These are phyloP conservation scores for Botryotinia calthae DNA, from an alignment of 2,329 filamentous ascomycete species.

Conservation along the genomic window DNA sequence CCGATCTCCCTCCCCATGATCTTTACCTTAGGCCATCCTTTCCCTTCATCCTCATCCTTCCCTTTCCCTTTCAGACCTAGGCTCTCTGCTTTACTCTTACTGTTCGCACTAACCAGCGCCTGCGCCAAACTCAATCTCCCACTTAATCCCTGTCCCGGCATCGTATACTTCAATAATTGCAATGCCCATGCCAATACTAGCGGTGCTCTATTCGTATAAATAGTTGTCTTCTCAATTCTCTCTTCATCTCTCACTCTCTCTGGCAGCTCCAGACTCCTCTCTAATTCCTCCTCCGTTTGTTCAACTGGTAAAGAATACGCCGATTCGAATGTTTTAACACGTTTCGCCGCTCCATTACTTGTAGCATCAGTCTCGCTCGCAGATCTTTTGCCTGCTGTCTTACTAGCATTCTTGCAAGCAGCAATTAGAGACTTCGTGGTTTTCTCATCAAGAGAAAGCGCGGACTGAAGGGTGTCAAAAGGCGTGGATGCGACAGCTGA, in stretches of 20 bases:
- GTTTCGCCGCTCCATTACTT: slow-evolving; percentile 27
- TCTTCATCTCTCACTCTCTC: slow-evolving; percentile 54
- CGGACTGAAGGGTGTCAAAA: slow-evolving; percentile 29
- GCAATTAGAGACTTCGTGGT: slow-evolving; percentile 36
- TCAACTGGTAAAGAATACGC: slow-evolving; percentile 34
- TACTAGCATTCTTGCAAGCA: slow-evolving; percentile 34
- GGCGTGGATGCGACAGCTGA: slow-evolving; percentile 33
- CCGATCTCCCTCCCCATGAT: slow-evolving; percentile 72
- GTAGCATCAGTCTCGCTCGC: slow-evolving; percentile 25
- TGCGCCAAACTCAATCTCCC: slow-evolving; percentile 80
- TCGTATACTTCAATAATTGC: slow-evolving; percentile 71
- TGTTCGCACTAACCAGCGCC: slow-evolving; percentile 79
- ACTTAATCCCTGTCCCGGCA: slow-evolving; percentile 82
- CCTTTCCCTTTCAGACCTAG: slow-evolving; percentile 19
- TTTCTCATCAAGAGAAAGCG: slow-evolving; percentile 35
- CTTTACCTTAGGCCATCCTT: slow-evolving; percentile 59
- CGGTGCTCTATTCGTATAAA: slow-evolving; percentile 79
- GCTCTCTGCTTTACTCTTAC: slow-evolving; percentile 57
- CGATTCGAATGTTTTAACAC: slow-evolving; percentile 26
- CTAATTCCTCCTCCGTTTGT: slow-evolving; percentile 54
- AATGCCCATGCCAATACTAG: slow-evolving; percentile 79
- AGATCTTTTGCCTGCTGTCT: slow-evolving; percentile 31
- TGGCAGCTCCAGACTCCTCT: slow-evolving; percentile 61
- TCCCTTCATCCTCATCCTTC: slow-evolving; percentile 17
- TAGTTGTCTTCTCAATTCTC: slow-evolving; percentile 52